Evolutionary conservation across 2,329 filamentous ascomycete genomes (phyloP).

Genomic region (Chalaropsis ovoidea): DNA sequence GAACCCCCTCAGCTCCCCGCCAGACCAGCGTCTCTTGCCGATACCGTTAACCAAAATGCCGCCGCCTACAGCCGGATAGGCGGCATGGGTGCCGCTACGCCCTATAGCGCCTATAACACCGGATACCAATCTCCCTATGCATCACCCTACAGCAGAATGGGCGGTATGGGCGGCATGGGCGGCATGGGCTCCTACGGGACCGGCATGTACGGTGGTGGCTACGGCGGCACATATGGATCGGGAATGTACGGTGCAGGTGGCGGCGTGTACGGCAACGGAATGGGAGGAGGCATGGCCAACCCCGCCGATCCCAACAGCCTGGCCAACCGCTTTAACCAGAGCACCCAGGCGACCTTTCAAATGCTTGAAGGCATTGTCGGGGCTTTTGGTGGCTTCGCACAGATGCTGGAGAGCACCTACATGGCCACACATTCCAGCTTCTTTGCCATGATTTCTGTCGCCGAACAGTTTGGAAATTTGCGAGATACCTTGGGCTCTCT

Average conservation of each 20-base stretch:
- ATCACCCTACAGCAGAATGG: constrained; percentile 41
- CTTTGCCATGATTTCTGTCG: constrained; percentile 97
- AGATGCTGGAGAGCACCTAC: constrained; percentile 99
- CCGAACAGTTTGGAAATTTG: constrained; percentile 90
- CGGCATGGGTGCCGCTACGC: constrained; percentile 39
- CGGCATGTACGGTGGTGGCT: constrained; percentile 29
- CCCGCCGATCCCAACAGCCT: constrained; percentile 87
- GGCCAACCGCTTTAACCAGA: constrained; percentile 90
- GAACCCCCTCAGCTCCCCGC: constrained; percentile 63
- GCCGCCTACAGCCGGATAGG: constrained; percentile 59
- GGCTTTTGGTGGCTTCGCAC: constrained; percentile 92
- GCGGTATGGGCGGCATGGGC: constrained; percentile 36
- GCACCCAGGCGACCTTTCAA: constrained; percentile 93
- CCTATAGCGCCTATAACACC: constrained; percentile 33
- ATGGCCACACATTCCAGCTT: constrained; percentile 99
- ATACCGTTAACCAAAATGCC: constrained; percentile 78
- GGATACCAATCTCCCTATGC: constrained; percentile 36
- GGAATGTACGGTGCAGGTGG: constrained; percentile 39
- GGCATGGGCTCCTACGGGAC: constrained; percentile 33
- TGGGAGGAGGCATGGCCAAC: constrained; percentile 36
- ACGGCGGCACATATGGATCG: constrained; percentile 34
- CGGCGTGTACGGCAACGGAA: constrained; percentile 39
- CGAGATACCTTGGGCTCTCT: constrained; percentile 88
- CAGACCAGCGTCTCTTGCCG: constrained; percentile 65
- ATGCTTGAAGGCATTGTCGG: constrained; percentile 96